Base-by-base conservation (phyloP, 306 rosid species). In the Prosopis cineraria region DNA sequence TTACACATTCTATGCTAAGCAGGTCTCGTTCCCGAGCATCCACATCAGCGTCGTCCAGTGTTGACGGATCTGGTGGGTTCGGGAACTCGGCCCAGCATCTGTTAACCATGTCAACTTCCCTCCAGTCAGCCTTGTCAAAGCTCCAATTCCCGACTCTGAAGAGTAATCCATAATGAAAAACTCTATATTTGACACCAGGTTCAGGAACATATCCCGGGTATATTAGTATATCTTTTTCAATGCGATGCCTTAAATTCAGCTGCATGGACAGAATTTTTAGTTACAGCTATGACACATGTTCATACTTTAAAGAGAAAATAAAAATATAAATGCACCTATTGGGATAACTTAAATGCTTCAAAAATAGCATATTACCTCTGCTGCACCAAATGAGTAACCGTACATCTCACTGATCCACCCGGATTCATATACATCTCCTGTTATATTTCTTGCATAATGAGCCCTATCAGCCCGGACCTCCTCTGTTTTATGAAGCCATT, bases 371-470 rank as follows among this genome's bases (percentile, higher is more conserved):
- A 73, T 37, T 95, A 95, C 99, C 99, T 95, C 99, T 6, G 99
- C 99, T 7, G 99, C 99, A 3, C 96, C 99, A 6, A 95, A 95
- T 44, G 99, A 95, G 86, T 95, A 95, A 44, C 99, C 99, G 79
- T 95, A 95, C 99, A 93, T 95, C 88, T 95, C 99, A 74, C 99
- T 95, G 16, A 93, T 95, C 99, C 99, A 95, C 58, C 99, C 99
- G 24, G 99, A 91, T 76, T 75, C 85, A 76, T 84, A 95, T 80
- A 95, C 84, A 85, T 95, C 99, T 60, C 99, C n/a, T n/a, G 99
- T 95, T 74, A 95, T 93, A 86, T 95, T 95, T 58, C 88, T 88
- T 40, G 94, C 96, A 80, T 95, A 95, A 83, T 95, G 99, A 79
- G 92, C 97, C 87, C 80, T 91, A 90, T 95, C 99, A 4, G 98